These are phyloP conservation scores for Pichia phayaonensis DNA, from an alignment of 805 yeast genomes.

Conservation along the genomic window DNA sequence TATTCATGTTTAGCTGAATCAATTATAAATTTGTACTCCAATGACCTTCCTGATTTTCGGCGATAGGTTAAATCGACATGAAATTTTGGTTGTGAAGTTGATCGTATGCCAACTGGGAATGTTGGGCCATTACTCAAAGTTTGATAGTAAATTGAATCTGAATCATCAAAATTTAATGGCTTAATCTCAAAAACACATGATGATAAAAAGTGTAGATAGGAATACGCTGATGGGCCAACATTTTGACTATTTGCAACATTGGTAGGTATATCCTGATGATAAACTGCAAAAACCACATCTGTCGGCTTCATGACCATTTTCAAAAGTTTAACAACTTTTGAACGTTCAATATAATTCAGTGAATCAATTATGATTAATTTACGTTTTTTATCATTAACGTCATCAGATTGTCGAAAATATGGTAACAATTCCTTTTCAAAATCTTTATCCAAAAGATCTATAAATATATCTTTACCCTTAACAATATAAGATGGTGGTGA, in stretches of 20 bases:
- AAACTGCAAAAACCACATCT: slow-evolving; percentile 38
- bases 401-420: neutral
- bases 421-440: neutral
- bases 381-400: slow-evolving; percentile 4
- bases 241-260: slow-evolving; percentile 1
- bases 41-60: slow-evolving; percentile 79
- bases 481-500: slow-evolving; percentile 37
- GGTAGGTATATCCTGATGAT: slow-evolving; percentile 35
- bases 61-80: slow-evolving; percentile 52
- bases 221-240: slow-evolving; percentile 17
- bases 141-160: slow-evolving; percentile 1
- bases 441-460: slow-evolving; percentile 34
- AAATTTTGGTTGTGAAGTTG: slow-evolving; percentile 24
- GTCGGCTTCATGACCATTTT: slow-evolving; percentile 32
- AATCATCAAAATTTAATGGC: slow-evolving; percentile 31
- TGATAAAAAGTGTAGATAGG: slow-evolving; percentile 55
- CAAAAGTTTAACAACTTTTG: slow-evolving; percentile 34
- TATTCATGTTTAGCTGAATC: slow-evolving; percentile 39
- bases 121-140: slow-evolving; percentile 2
- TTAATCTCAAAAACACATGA: slow-evolving; percentile 59
- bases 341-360: slow-evolving; percentile 45
- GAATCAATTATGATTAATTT: slow-evolving; percentile 54
- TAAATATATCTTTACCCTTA: slow-evolving; percentile 33
- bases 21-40: slow-evolving; percentile 46
- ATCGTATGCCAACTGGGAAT: slow-evolving; percentile 6